Conservation (phyloP, 257 asterid genomes). For the Rehmannia glutinosa region DNA sequence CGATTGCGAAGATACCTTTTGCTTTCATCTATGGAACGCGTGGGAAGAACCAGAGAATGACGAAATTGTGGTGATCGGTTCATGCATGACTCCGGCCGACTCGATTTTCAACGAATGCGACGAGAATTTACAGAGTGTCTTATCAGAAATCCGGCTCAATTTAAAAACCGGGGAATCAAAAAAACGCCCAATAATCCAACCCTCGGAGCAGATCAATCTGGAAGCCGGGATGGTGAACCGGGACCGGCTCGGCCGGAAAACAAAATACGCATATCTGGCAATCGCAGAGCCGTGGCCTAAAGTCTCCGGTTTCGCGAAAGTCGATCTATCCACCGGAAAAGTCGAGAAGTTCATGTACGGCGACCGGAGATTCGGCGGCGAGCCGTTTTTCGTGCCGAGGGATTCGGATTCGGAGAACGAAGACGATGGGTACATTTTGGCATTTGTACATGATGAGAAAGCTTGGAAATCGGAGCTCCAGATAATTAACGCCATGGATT, state of each 20-base stretch:
- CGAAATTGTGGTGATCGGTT: constrained; percentile 66
- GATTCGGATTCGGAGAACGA: constrained; percentile 14
- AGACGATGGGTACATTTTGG: constrained; percentile 56
- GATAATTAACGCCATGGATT: constrained; percentile 46
- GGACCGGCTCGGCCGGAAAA: constrained; percentile 52
- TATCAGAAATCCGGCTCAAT: constrained; percentile 61
- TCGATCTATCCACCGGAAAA: constrained; percentile 46
- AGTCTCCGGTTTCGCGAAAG: constrained; percentile 69
- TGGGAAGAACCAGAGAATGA: constrained; percentile 70
- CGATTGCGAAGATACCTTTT: constrained; percentile 50
- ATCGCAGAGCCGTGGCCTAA: constrained; percentile 83
- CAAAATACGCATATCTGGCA: constrained; percentile 51
- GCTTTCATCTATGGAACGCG: constrained; percentile 74
- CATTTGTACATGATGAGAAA: constrained; percentile 57
- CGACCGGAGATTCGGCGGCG: constrained; percentile 50
- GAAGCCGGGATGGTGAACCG: constrained; percentile 83
- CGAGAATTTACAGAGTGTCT: constrained; percentile 37
- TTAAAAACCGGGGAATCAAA: constrained; percentile 50
- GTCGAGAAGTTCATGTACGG: constrained; percentile 46
- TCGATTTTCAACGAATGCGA: constrained; percentile 63
- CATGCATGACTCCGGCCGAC: constrained; percentile 83
- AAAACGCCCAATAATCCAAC: constrained; percentile 26
- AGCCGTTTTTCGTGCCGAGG: constrained; percentile 55
- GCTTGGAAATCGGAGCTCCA: constrained; percentile 56
- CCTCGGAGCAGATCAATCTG: constrained; percentile 40